These are phyloP conservation scores for Globisporangium nodosum DNA, from an alignment of 352 stramenopile genomes.

Conservation along the genomic window DNA sequence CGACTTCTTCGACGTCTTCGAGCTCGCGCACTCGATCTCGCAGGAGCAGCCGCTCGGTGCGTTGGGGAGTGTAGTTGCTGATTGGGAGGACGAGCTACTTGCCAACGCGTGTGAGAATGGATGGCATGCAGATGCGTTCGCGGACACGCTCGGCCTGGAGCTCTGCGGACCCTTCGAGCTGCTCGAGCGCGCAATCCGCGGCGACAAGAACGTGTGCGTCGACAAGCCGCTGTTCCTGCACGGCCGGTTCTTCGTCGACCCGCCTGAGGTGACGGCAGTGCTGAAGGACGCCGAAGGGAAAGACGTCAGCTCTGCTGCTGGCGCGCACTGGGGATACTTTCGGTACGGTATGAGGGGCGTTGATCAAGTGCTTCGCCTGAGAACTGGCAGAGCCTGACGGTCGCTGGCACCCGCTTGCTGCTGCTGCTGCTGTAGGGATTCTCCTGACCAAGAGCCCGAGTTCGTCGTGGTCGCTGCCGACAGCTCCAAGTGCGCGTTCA, in stretches of 20 bases:
- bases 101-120: not conserved
- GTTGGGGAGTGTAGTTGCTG: not conserved
- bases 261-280: slow-evolving; percentile 42
- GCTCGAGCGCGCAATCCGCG: slow-evolving; percentile 13
- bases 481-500: slow-evolving; percentile 28
- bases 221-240: slow-evolving; percentile 46
- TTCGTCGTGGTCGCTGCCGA: slow-evolving; percentile 34
- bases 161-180: slow-evolving; percentile 51
- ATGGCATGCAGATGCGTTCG: slow-evolving; percentile 35
- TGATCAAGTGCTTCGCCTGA: not conserved
- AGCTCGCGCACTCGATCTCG: slow-evolving; percentile 27
- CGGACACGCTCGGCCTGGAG: slow-evolving; percentile 28
- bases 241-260: slow-evolving; percentile 43
- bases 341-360: slow-evolving; percentile 15
- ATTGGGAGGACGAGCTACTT: no score
- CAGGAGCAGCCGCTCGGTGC: slow-evolving; percentile 28
- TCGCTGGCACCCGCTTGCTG: not conserved
- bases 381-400: no score
- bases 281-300: slow-evolving; percentile 10
- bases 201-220: slow-evolving; percentile 15
- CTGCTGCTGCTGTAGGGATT: slow-evolving; percentile 23
- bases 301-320: slow-evolving; percentile 2
- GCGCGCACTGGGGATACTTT: slow-evolving; percentile 50
- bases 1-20: slow-evolving; percentile 49
- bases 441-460: slow-evolving; percentile 26